Evolutionary conservation across 1,284 basidiomycete species (phyloP), one percentile per base, ranked within the genome.

Genomic region (Trametes polyzona): DNA sequence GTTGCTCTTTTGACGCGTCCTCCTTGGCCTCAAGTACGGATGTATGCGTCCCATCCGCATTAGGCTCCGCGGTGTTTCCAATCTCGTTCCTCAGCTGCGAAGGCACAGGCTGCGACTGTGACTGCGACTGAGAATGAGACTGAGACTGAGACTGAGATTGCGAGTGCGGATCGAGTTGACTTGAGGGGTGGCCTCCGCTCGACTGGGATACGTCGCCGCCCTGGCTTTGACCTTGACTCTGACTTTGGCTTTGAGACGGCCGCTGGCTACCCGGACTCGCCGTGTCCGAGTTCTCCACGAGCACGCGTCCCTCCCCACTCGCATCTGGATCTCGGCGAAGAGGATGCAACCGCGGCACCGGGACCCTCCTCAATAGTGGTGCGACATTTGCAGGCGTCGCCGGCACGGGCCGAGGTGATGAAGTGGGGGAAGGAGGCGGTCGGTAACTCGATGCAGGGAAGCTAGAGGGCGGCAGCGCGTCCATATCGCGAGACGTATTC

Each of bases 271-370:
- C 58, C 2, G 65, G 65, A 3, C 69, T 73, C 16, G 70, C 81
- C 0, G 76, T 78, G 62, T 84, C 83, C 17, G 82, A 83, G 65
- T 83, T 79, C 5, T 82, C 80, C 2, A 74, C 82, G 17, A 84
- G 67, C 19, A 83, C 71, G 9, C 69, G 69, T 14, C 72, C 74
- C 10, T 75, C 72, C 16, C 74, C 76, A 24, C 63, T 61, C 21
- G 49, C 51, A 19, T 66, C 57, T 1, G 60, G 54, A 33, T 63
- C 61, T 9, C 58, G 64, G 3, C 53, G 57, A 17, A 65, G 44
- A 5, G 23, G 40, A 17, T 40, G 23, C 39, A 27, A 46, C 11
- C 57, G 47, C 4, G 59, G 62, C 3, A 47, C 40, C 2, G 64
- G 66, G 4, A 67, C 63, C 16, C 66, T 53, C 11, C 66, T 57